Conservation (phyloP, 2,329 filamentous ascomycete species). For the Arthroderma uncinatum region DNA sequence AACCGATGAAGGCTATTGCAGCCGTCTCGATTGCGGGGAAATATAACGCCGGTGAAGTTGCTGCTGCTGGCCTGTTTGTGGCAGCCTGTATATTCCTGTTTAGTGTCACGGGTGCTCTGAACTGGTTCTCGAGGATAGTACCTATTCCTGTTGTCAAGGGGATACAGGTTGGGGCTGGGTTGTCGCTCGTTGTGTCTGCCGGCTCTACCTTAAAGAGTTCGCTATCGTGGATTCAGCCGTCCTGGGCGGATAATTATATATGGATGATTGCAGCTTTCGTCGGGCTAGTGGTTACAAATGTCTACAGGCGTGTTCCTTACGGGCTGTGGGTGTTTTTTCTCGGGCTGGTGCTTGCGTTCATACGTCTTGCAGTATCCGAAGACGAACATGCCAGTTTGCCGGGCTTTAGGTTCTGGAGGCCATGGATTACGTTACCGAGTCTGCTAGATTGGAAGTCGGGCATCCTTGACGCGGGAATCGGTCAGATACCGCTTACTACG, state of each 20-base stretch:
- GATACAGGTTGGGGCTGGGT: conserved; percentile 83
- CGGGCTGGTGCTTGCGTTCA: conserved; percentile 55
- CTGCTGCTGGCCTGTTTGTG: conserved; percentile 76
- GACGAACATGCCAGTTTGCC: conserved; percentile 35
- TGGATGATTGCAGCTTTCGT: conserved; percentile 67
- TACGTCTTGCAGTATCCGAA: conserved; percentile 22
- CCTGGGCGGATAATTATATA: conserved; percentile 62
- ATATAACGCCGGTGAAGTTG: conserved; percentile 57
- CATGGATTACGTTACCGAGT: conserved; percentile 41
- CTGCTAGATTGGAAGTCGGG: conserved; percentile 41
- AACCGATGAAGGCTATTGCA: conserved; percentile 84
- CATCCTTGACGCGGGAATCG: conserved; percentile 58
- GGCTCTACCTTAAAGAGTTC: conserved; percentile 56
- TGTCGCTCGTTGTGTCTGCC: conserved; percentile 70
- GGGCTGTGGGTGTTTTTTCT: conserved; percentile 60
- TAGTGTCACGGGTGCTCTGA: conserved; percentile 66
- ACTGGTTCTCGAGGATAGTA: conserved; percentile 59
- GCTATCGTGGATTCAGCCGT: conserved; percentile 56
- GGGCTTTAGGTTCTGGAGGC: conserved; percentile 49
- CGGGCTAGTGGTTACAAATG: conserved; percentile 56
- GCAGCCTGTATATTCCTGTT: conserved; percentile 62
- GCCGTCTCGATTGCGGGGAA: conserved; percentile 68
- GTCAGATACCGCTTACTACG: conserved; percentile 80
- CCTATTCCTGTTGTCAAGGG: conserved; percentile 85
- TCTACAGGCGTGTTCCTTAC: conserved; percentile 59